Percentiles rank a stretch among this genome's conserved stretches.
Conservation (phyloP, 805 yeast genomes). For the Komagataella kurtzmanii region DNA sequence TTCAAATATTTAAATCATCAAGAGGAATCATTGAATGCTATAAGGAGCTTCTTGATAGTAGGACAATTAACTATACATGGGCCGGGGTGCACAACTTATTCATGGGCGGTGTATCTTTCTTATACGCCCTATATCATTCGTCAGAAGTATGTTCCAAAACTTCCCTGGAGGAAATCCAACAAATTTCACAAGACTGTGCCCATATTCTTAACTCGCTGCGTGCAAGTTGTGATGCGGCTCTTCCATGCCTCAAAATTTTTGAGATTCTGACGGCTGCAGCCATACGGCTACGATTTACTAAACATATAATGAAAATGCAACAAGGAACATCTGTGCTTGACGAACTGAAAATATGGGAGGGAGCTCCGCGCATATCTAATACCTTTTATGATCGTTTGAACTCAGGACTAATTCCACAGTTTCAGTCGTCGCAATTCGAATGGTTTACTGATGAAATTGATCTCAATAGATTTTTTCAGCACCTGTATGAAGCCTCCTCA, state of each 20-base stretch:
- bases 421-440: slow-evolving; percentile 11
- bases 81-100: slow-evolving; percentile 82
- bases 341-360: slow-evolving; percentile 1
- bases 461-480: slow-evolving; percentile 33
- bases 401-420: neutral
- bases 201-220: slow-evolving; percentile 45
- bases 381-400: neutral
- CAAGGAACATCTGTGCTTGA: neutral
- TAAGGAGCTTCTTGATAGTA: slow-evolving; percentile 37
- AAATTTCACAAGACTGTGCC: slow-evolving; percentile 32
- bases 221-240: slow-evolving; percentile 71
- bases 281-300: slow-evolving; percentile 38
- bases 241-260: slow-evolving; percentile 55
- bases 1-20: slow-evolving; percentile 47
- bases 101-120: slow-evolving; percentile 78
- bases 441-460: slow-evolving; percentile 23
- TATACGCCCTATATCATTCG: slow-evolving; percentile 65
- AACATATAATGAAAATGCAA: slow-evolving; percentile 2
- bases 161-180: slow-evolving; percentile 35
- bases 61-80: slow-evolving; percentile 77
- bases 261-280: slow-evolving; percentile 64
- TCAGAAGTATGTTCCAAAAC: slow-evolving; percentile 33
- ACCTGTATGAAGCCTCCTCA: slow-evolving; percentile 20
- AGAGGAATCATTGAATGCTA: slow-evolving; percentile 55
- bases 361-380: neutral